Evolutionary conservation across 495 filamentous ascomycete genomes (phyloP).

Genomic region (Podospora sp.): DNA sequence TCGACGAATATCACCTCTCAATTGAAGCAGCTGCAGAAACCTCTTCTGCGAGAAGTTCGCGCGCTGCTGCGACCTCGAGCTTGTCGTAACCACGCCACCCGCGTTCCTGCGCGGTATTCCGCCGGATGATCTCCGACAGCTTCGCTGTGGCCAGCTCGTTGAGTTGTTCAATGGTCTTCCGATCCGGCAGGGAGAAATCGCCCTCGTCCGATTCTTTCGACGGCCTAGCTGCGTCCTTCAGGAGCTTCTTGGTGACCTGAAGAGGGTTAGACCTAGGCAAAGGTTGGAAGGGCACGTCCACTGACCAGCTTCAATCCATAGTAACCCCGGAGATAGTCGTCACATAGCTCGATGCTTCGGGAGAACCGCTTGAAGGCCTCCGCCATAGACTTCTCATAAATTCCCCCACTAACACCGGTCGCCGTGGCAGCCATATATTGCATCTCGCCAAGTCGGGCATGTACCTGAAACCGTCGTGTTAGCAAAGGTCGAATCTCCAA

Average conservation of each 20-base stretch:
- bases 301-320: constrained; percentile 85
- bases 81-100: constrained; percentile 73
- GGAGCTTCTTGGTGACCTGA: constrained; percentile 46
- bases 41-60: constrained; percentile 63
- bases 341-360: constrained; percentile 89
- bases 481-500: constrained; percentile 26
- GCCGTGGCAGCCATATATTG: constrained; percentile 67
- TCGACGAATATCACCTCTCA: constrained; percentile 37
- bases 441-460: constrained; percentile 84
- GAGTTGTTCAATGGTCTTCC: constrained; percentile 63
- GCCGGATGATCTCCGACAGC: constrained; percentile 74
- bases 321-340: constrained; percentile 87
- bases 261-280: constrained; percentile 22
- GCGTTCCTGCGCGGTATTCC: constrained; percentile 58
- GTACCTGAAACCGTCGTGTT: constrained; percentile 59
- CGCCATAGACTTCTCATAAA: constrained; percentile 54
- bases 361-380: constrained; percentile 83
- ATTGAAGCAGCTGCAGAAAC: constrained; percentile 29
- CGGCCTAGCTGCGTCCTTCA: constrained; percentile 37
- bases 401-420: constrained; percentile 43
- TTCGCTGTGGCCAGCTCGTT: constrained; percentile 72
- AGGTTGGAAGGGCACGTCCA: neutral
- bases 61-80: constrained; percentile 76
- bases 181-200: constrained; percentile 48
- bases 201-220: constrained; percentile 40